phyloP scores from a whole-genome alignment of 2,329 filamentous ascomycete species.

The Didymella keratinophila region DNA sequence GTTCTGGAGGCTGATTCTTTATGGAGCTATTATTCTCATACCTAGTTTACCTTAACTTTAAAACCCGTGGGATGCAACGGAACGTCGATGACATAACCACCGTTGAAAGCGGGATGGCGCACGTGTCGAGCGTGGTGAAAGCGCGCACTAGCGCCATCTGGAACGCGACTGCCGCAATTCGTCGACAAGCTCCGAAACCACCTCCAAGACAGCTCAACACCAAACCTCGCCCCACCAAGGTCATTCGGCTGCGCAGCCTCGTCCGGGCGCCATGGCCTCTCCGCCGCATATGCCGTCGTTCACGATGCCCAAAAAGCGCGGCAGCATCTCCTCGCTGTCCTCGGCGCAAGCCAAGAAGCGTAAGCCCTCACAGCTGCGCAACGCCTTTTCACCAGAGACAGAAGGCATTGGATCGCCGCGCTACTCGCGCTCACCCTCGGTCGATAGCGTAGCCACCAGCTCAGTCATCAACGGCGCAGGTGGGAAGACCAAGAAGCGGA shows the following conservation, averaged over 20 bases:
- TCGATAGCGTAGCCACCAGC: constrained; percentile 67
- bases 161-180: constrained; percentile 24
- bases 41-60: neutral
- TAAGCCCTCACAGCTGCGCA: constrained; percentile 77
- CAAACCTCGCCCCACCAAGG: neutral
- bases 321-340: constrained; percentile 61
- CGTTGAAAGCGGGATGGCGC: constrained; percentile 22
- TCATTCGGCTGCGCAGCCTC: constrained; percentile 3
- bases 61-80: neutral
- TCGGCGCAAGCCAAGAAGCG: constrained; percentile 66
- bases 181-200: constrained; percentile 4
- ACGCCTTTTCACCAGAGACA: constrained; percentile 77
- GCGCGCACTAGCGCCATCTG: constrained; percentile 26
- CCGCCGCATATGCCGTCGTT: constrained; percentile 61
- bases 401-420: constrained; percentile 58
- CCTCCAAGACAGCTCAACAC: constrained; percentile 8
- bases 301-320: constrained; percentile 69
- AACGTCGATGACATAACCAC: constrained; percentile 40
- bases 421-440: constrained; percentile 69
- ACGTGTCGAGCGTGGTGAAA: constrained; percentile 23
- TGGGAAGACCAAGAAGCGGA: constrained; percentile 65
- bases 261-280: constrained; percentile 59
- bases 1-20: neutral
- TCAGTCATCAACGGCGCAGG: constrained; percentile 45
- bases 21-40: neutral